Conservation (phyloP, 495 filamentous ascomycete genomes). For the Talaromyces wortmannii region DNA sequence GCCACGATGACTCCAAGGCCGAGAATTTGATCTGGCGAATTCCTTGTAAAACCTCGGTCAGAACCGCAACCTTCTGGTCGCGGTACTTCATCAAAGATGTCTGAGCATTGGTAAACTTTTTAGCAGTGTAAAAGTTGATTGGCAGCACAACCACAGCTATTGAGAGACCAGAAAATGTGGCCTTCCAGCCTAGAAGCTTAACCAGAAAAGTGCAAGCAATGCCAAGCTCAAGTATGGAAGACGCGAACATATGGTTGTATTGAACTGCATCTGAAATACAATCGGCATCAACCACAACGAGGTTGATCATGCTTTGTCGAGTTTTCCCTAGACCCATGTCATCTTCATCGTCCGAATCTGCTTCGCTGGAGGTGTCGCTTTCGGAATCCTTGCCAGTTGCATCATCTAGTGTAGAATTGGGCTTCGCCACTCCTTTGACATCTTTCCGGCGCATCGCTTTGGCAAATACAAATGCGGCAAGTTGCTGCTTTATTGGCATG, state of each 20-base stretch:
- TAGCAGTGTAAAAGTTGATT: conserved; percentile 56
- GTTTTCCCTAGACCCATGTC: conserved; percentile 28
- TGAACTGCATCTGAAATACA: conserved; percentile 54
- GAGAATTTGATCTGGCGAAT: conserved; percentile 79
- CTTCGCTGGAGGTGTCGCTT: conserved; percentile 6
- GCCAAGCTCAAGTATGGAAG: conserved; percentile 45
- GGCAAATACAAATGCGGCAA: conserved; percentile 56
- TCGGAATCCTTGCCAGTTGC: not conserved
- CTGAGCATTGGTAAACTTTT: conserved; percentile 52
- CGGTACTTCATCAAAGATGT: conserved; percentile 62
- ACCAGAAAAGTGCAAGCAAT: conserved; percentile 57
- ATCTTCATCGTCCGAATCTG: conserved; percentile 17
- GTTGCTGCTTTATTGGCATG: conserved; percentile 49
- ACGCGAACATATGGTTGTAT: conserved; percentile 49
- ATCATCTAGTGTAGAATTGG: conserved; percentile 15
- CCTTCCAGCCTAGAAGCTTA: conserved; percentile 58
- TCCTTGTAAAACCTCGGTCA: conserved; percentile 66
- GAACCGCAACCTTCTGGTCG: conserved; percentile 61
- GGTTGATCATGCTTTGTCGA: conserved; percentile 59
- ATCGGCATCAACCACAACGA: conserved; percentile 63
- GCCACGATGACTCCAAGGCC: conserved; percentile 64
- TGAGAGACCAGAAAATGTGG: conserved; percentile 53
- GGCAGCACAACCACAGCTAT: conserved; percentile 52
- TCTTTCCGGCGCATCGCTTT: conserved; percentile 64
- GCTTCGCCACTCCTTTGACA: conserved; percentile 42